Conservation (phyloP, 805 yeast species). For the Cyberlindnera xylosilytica region DNA sequence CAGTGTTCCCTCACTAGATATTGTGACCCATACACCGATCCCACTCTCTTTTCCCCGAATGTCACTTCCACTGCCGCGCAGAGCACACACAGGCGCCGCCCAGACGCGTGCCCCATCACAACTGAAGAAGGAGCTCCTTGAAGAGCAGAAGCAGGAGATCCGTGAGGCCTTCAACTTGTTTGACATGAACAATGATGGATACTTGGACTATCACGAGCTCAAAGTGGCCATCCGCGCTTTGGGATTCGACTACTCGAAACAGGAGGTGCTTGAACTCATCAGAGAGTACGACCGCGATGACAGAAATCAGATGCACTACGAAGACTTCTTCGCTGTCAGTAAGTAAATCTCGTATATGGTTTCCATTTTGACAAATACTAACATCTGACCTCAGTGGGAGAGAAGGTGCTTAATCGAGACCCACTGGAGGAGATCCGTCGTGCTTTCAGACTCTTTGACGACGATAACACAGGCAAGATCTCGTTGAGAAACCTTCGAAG, state of each 20-base stretch:
- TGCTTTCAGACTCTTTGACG: constrained; percentile 88
- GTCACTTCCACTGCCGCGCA: constrained; percentile 32
- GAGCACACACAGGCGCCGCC: constrained; percentile 7
- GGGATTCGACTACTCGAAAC: constrained; percentile 80
- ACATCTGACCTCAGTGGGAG: constrained; percentile 52
- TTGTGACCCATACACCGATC: too few species aligned
- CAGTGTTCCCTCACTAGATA: too few species aligned
- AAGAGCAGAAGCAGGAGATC: constrained; percentile 88
- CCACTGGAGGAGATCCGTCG: constrained; percentile 89
- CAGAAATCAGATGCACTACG: constrained; percentile 68
- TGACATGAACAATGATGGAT: constrained; percentile 90
- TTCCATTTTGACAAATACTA: too few species aligned
- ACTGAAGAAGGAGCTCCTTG: constrained; percentile 63
- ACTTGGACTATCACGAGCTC: constrained; percentile 86
- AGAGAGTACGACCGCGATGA: constrained; percentile 80
- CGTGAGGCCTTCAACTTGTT: constrained; percentile 88
- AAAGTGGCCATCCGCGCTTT: constrained; percentile 88
- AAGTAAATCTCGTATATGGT: constrained; percentile 34
- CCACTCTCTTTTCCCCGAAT: too few species aligned
- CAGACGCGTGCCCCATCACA: constrained; percentile 31
- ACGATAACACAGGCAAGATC: constrained; percentile 83
- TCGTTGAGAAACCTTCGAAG: constrained; percentile 77
- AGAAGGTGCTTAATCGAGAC: constrained; percentile 79
- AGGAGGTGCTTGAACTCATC: constrained; percentile 71
- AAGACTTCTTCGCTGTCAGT: constrained; percentile 67